phyloP scores from a whole-genome alignment of 768 basidiomycete species.

The Boletellus sp. region DNA sequence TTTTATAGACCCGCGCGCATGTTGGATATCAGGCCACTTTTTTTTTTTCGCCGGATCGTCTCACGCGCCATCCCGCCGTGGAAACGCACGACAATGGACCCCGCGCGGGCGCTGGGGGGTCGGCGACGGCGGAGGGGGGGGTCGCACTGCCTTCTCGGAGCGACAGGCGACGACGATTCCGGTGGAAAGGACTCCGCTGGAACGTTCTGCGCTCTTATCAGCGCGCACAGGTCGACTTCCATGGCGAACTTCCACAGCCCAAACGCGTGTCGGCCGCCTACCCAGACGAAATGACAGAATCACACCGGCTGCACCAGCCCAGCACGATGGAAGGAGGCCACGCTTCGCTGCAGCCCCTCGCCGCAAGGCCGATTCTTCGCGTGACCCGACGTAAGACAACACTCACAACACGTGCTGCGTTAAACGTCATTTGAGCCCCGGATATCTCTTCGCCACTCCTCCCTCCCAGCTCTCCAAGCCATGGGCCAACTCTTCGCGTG shows the following conservation, averaged over 20 bases:
- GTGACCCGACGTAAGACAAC: slow-evolving; percentile 24
- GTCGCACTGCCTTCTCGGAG: no score
- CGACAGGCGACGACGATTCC: no score
- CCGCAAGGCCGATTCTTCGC: slow-evolving; percentile 25
- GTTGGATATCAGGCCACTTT: slow-evolving; percentile 32
- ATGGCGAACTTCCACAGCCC: slow-evolving; percentile 10
- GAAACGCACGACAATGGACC: no score
- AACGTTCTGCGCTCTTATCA: slow-evolving; percentile 21
- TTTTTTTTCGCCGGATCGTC: slow-evolving; percentile 1
- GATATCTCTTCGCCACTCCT: slow-evolving; percentile 21
- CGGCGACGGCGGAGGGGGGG: no score
- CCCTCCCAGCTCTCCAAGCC: slow-evolving; percentile 16
- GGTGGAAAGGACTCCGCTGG: background rate
- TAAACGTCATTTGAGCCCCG: slow-evolving; percentile 25
- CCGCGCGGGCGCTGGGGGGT: no score
- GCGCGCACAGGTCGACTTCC: no score
- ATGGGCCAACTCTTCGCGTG: slow-evolving; percentile 31
- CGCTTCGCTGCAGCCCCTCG: slow-evolving; percentile 25
- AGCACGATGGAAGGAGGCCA: slow-evolving; percentile 14
- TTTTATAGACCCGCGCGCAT: slow-evolving; percentile 20
- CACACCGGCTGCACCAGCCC: no score
- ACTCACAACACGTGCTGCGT: slow-evolving; percentile 26
- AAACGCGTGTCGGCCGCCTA: slow-evolving; percentile 17
- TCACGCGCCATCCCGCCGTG: background rate
- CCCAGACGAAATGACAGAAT: background rate